A percentile compares a stretch with the other conserved stretches of the same genome.
These are phyloP conservation scores for Yamadazyma blattariae DNA, from an alignment of 1,139 yeast genomes.

Conservation along the genomic window DNA sequence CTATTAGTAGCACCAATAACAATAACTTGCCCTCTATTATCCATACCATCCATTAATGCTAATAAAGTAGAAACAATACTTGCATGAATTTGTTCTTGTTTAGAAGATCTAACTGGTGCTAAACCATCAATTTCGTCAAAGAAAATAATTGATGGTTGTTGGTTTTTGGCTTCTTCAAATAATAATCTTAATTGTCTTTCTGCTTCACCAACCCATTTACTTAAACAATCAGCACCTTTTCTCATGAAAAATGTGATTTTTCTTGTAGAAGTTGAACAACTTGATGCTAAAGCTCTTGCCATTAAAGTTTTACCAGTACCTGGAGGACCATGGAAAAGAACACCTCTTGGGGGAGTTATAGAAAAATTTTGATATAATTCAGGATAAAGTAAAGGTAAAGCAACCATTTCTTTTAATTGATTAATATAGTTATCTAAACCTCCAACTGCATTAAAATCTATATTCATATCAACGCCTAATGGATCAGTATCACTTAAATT, in stretches of 20 bases:
- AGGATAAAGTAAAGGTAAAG: constrained; percentile 88
- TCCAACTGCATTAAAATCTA: constrained; percentile 88
- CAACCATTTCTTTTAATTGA: constrained; percentile 96
- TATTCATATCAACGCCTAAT: constrained; percentile 87
- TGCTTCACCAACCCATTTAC: constrained; percentile 99
- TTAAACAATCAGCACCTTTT: constrained; percentile 95
- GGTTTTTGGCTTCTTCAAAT: constrained; percentile 94
- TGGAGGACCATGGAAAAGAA: constrained; percentile 97
- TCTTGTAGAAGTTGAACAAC: constrained; percentile 77
- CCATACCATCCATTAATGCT: constrained; percentile 99
- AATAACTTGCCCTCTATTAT: constrained; percentile 91
- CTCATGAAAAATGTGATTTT: constrained; percentile 97
- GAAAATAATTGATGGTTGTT: constrained; percentile 93
- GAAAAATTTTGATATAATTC: constrained; percentile 88
- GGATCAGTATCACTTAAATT: constrained; percentile 92
- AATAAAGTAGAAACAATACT: constrained; percentile 91
- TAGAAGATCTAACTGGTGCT: constrained; percentile 96
- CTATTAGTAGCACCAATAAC: constrained; percentile 98
- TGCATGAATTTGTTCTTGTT: constrained; percentile 97
- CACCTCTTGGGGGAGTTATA: constrained; percentile 97
- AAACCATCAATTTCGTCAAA: constrained; percentile 98
- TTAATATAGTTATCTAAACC: constrained; percentile 88
- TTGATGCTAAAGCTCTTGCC: constrained; percentile 97
- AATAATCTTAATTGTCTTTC: constrained; percentile 87
- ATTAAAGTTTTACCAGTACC: constrained; percentile 98